Conservation (phyloP, 352 stramenopile species). For the Phytopythium montanum region DNA sequence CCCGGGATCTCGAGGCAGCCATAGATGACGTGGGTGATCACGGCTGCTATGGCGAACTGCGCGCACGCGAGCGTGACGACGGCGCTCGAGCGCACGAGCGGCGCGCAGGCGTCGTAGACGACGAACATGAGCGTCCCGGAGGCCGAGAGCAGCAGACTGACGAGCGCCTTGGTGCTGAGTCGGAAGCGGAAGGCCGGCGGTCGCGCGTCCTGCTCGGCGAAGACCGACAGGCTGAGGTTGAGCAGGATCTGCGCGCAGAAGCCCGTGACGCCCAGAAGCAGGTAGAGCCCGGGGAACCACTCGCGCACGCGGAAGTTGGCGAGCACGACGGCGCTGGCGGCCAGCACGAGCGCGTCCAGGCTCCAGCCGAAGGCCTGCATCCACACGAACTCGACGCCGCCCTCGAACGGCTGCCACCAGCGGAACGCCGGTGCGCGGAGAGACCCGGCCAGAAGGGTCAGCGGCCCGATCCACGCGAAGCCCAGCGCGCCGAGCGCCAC, state of each 20-base stretch:
- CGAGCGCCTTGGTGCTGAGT: constrained; percentile 44
- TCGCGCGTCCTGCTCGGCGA: constrained; percentile 20
- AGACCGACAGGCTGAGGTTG: constrained; percentile 52
- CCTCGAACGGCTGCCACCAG: constrained; percentile 59
- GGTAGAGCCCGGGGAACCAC: constrained; percentile 50
- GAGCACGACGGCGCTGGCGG: constrained; percentile 34
- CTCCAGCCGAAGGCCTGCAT: constrained; percentile 64
- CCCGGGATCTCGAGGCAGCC: constrained; percentile 42
- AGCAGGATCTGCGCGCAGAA: constrained; percentile 56
- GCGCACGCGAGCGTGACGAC: constrained; percentile 28
- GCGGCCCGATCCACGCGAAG: constrained; percentile 53
- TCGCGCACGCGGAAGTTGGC: constrained; percentile 35
- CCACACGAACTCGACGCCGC: constrained; percentile 53
- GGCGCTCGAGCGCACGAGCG: constrained; percentile 26
- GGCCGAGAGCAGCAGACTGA: constrained; percentile 41
- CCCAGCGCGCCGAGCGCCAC: constrained; percentile 44
- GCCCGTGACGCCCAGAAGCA: constrained; percentile 42
- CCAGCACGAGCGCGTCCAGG: constrained; percentile 44
- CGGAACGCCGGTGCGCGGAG: constrained; percentile 39
- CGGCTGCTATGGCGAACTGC: constrained; percentile 37
- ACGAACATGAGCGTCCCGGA: constrained; percentile 42
- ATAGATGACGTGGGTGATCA: constrained; percentile 52
- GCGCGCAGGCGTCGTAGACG: constrained; percentile 32
- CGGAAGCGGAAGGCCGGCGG: constrained; percentile 17
- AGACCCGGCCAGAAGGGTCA: constrained; percentile 49